Base-by-base conservation (phyloP, 2,329 filamentous ascomycete species). In the Fusarium temperatum region DNA sequence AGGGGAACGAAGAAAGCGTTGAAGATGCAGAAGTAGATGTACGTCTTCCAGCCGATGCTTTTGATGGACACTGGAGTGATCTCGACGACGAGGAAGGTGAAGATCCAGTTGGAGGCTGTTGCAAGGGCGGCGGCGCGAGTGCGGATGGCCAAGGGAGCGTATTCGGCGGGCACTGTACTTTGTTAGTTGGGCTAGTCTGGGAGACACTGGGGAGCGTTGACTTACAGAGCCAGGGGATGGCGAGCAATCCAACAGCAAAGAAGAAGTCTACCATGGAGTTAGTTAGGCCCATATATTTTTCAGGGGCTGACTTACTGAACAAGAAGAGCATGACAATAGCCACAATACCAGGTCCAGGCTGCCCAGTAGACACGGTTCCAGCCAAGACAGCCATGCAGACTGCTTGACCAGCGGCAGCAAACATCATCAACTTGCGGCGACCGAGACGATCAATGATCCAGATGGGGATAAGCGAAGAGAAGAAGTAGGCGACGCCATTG, bases 401-500 rank as follows among this genome's bases (percentile, higher is more conserved):
- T 63, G 80, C 78, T 47, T 83, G 82, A 3, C 81, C 82, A 4
- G 69, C 76, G 18, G 77, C 80, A 3, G 81, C 80, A 28, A 83
- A 89, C 78, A 91, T 85, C 85, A 91, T 88, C 79, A 91, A 83
- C 76, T 89, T 89, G 14, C 89, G 83, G 10, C 89, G 85, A 24
- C 89, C 89, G 71, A 86, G 86, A 5, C 78, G 78, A 41, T 83
- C 81, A 35, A 82, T 81, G 30, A 81, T 63, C 78, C 80, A 82
- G 39, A 82, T 81, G 0, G 80, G 79, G 6, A 82, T 75, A 24
- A 68, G 30, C 1, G 65, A 8, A 77, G 70, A n/a, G 26, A 82
- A 54, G 47, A 81, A 81, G 68, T 81, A 82, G 3, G 79, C 79
- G n/a, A 82, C 70, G 17, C 85, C 84, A 61, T 86, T 86, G 74